Percentiles rank a stretch among this genome's conserved stretches.
Evolutionary conservation across 2,329 filamentous ascomycete genomes (phyloP).

Genomic region (Paracamarosporium sp.): DNA sequence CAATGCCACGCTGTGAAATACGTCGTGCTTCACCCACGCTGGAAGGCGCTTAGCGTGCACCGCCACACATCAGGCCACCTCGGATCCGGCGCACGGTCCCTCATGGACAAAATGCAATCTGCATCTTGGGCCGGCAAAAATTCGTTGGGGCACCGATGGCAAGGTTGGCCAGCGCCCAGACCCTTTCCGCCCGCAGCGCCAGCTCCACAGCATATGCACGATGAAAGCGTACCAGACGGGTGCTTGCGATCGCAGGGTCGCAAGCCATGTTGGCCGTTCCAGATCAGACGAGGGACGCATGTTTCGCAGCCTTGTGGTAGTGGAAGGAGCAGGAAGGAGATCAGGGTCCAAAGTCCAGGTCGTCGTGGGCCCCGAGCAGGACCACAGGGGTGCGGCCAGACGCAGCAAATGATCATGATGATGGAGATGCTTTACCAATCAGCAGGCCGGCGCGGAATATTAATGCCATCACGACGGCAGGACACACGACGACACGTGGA

Average conservation of each 20-base stretch:
- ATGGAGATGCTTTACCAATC: not conserved
- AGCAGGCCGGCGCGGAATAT: not conserved
- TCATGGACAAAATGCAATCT: conserved; percentile 19
- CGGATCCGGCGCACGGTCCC: conserved; percentile 18
- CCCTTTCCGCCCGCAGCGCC: conserved; percentile 1
- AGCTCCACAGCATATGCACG: conserved; percentile 15
- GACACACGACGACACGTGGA: not conserved
- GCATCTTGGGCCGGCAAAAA: not conserved
- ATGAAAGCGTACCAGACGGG: too few species aligned
- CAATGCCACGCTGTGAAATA: not conserved
- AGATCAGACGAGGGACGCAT: too few species aligned
- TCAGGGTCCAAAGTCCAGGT: not conserved
- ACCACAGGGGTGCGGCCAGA: not conserved
- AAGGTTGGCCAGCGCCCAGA: not conserved
- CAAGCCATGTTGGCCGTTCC: too few species aligned
- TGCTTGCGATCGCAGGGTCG: too few species aligned
- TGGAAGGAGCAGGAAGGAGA: not conserved
- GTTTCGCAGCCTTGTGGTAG: not conserved
- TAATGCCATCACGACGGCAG: not conserved
- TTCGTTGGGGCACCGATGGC: not conserved
- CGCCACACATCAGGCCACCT: not conserved
- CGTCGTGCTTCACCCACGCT: not conserved
- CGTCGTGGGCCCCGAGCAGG: conserved; percentile 1
- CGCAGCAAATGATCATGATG: not conserved
- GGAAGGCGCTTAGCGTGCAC: not conserved